phyloP scores from a whole-genome alignment of 148 eudicot genomes.

The Oxyria digyna region DNA sequence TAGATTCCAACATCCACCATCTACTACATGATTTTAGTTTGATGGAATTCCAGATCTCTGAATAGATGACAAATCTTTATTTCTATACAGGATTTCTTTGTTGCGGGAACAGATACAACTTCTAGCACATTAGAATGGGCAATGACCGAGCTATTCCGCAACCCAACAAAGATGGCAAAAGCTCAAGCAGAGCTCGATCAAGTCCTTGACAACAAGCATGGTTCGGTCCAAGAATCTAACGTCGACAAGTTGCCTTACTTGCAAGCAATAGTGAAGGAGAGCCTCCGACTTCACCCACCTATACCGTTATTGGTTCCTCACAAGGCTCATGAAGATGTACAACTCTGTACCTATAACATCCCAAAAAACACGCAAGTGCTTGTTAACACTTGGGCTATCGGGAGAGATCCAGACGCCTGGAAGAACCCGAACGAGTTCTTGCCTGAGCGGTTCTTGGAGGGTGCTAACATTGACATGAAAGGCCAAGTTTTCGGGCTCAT shows the following conservation, averaged over 20 bases:
- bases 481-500: constrained; percentile 41
- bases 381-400: constrained; percentile 42
- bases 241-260: constrained; percentile 39
- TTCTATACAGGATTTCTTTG: constrained; percentile 7
- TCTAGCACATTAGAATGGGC: constrained; percentile 15
- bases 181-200: constrained; percentile 9
- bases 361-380: constrained; percentile 37
- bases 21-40: no score
- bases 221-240: constrained; percentile 12
- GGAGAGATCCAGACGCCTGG: constrained; percentile 36
- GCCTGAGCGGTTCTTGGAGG: constrained; percentile 40
- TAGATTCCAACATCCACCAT: no score
- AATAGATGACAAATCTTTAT: no score
- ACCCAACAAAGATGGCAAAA: constrained; percentile 10
- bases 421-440: constrained; percentile 21
- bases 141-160: constrained; percentile 10
- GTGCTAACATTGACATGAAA: constrained; percentile 19
- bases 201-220: neutral
- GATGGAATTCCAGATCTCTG: no score
- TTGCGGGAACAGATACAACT: constrained; percentile 13
- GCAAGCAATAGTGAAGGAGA: constrained; percentile 39
- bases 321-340: constrained; percentile 28
- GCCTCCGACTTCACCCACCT: constrained; percentile 42
- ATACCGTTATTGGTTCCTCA: constrained; percentile 37
- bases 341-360: constrained; percentile 20